Base-by-base conservation (phyloP, 306 rosid genomes). In the Pueraria montana region DNA sequence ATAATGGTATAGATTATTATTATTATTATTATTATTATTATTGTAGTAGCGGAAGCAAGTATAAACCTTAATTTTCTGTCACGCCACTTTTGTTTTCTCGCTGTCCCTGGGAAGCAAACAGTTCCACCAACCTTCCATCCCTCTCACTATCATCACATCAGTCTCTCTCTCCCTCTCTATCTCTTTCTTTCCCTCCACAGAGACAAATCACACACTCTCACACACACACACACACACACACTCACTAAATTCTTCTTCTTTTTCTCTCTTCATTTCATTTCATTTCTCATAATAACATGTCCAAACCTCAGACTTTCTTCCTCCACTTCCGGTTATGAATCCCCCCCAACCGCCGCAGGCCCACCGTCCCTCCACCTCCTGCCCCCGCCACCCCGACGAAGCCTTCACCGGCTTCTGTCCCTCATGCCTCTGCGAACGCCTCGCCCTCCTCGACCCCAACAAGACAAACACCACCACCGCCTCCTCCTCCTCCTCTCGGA, bases 391-490 rank as follows among this genome's bases (percentile, higher is more conserved):
- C 82, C 97, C 98, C 0, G 85, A 92, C 23, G 98, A 94, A 70
- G 81, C 84, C 24, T 94, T 94, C 93, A 92, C 98, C 2, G 97
- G 97, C 72, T 94, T 94, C 82, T 94, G 98, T 89, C 98, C 98
- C 66, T 88, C 86, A 91, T 94, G 98, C 93, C 98, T 94, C 84
- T 94, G 96, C 94, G 98, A 94, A 43, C 96, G 97, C 48, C 98
- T 94, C 43, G 87, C 94, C 18, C 87, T 89, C 6, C 93, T 94
- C 87, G 89, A 92, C 46, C 94, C 97, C 65, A 80, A 58, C 78
- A 69, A n/a, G n/a, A 77, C 70, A 40, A 36, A 88, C 89, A 82
- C 6, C 43, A 58, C 90, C 27, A 38, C 95, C 27, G 63, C 95
- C 71, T 62, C 94, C 34, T 89, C 97, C 32, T 79, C 95, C 59